phyloP scores from a whole-genome alignment of 1,284 basidiomycete species.

The Malassezia brasiliensis region DNA sequence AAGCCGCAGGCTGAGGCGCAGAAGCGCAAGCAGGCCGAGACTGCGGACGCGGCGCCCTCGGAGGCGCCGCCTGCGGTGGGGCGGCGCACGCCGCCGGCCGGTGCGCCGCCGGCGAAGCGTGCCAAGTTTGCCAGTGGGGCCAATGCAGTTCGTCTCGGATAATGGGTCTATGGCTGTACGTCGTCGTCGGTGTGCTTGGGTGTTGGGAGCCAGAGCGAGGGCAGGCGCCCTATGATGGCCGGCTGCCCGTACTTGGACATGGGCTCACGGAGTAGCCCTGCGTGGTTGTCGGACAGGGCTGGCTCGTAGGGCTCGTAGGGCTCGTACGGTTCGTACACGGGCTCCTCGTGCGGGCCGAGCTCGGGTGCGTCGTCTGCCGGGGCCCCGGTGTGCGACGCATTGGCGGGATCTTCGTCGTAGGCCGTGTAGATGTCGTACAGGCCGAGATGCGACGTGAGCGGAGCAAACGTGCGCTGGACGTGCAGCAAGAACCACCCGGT shows the following conservation, averaged over 20 bases:
- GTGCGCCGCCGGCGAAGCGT: constrained; percentile 1
- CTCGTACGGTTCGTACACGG: no score
- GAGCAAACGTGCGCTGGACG: constrained; percentile 62
- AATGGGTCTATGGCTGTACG: neutral
- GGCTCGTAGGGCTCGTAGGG: neutral
- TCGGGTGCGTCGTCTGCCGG: no score
- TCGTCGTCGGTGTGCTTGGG: neutral
- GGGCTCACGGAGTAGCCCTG: no score
- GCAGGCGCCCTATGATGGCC: constrained; percentile 35
- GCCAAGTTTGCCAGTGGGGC: constrained; percentile 16
- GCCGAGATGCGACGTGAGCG: constrained; percentile 63
- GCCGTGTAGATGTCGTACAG: constrained; percentile 31
- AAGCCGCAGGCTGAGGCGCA: constrained; percentile 32
- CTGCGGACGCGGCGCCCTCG: neutral
- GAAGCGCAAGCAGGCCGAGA: constrained; percentile 20
- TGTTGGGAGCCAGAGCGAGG: constrained; percentile 40
- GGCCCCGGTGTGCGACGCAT: no score
- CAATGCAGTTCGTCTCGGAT: constrained; percentile 14
- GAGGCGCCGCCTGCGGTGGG: neutral
- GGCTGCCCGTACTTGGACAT: constrained; percentile 39
- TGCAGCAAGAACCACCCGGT: constrained; percentile 73
- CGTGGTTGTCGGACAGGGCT: neutral
- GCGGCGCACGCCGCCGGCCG: neutral
- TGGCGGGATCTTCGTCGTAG: constrained; percentile 12
- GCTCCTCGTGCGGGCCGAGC: no score